Conservation (phyloP, 345 rosid genomes). For the Rhizophora apiculata region DNA sequence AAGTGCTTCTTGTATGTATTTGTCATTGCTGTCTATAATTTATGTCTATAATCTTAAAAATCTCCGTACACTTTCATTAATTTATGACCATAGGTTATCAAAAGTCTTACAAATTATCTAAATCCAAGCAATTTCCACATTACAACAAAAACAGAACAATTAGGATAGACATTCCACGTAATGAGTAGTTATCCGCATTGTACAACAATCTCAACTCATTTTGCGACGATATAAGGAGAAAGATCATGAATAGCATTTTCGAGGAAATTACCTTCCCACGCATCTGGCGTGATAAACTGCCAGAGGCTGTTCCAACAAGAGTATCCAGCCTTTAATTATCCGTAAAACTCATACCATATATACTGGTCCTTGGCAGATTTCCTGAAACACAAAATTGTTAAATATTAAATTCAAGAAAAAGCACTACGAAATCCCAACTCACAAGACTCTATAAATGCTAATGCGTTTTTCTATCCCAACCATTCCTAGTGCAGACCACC, state of each 20-base stretch:
- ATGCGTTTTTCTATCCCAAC: not conserved
- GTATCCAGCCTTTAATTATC: not conserved
- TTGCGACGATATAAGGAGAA: no score
- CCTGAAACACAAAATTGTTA: conserved; percentile 12
- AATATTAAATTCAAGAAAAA: conserved; percentile 2
- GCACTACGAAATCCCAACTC: not conserved
- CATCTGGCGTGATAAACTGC: no score
- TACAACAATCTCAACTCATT: no score
- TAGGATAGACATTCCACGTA: not conserved
- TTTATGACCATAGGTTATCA: no score
- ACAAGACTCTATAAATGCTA: conserved; percentile 11
- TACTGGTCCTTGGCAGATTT: not conserved
- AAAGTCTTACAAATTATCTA: not conserved
- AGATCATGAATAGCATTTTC: no score
- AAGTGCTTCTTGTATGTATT: no score
- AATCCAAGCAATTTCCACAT: not conserved
- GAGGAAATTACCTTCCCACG: no score
- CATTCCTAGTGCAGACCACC: not conserved
- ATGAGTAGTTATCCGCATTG: not conserved
- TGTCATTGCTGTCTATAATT: no score
- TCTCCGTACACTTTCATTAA: no score
- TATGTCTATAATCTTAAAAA: no score
- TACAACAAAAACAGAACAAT: no score
- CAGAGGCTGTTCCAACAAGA: not conserved
- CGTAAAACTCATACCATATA: conserved; percentile 11